Conservation (phyloP, 495 filamentous ascomycete species). For the Copromyces sp. region DNA sequence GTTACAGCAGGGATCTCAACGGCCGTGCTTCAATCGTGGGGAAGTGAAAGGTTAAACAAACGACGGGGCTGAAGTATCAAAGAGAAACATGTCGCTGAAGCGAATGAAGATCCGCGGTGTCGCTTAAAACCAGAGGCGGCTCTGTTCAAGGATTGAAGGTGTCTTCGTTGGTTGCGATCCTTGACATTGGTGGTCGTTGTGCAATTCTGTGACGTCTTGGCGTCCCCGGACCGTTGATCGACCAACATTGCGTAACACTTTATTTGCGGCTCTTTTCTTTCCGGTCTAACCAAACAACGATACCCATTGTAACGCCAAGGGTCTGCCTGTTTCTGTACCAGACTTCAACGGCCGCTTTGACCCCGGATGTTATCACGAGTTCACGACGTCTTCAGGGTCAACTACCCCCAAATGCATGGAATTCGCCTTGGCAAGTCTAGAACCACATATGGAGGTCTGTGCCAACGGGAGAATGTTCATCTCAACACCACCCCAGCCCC, state of each 20-base stretch:
- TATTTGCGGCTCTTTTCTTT: neutral
- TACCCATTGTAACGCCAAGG: neutral
- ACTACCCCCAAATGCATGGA: neutral
- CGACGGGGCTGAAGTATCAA: neutral
- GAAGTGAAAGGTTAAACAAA: neutral
- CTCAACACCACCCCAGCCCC: neutral
- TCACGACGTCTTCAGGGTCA: neutral
- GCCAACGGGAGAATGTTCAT: neutral
- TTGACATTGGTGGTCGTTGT: neutral
- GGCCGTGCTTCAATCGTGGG: neutral
- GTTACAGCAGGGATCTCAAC: neutral
- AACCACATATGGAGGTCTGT: neutral
- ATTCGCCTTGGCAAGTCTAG: neutral
- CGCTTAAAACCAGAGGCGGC: neutral
- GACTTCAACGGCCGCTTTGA: neutral
- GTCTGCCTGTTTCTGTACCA: neutral
- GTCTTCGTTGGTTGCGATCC: neutral
- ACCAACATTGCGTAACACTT: neutral
- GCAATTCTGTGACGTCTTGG: neutral
- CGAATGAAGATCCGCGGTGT: neutral
- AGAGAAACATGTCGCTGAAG: neutral
- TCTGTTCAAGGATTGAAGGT: neutral
- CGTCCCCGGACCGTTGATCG: neutral
- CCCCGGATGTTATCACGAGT: neutral
- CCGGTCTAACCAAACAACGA: neutral